Conservation (phyloP, 2,329 filamentous ascomycete species). For the Pseudonectria foliicola region DNA sequence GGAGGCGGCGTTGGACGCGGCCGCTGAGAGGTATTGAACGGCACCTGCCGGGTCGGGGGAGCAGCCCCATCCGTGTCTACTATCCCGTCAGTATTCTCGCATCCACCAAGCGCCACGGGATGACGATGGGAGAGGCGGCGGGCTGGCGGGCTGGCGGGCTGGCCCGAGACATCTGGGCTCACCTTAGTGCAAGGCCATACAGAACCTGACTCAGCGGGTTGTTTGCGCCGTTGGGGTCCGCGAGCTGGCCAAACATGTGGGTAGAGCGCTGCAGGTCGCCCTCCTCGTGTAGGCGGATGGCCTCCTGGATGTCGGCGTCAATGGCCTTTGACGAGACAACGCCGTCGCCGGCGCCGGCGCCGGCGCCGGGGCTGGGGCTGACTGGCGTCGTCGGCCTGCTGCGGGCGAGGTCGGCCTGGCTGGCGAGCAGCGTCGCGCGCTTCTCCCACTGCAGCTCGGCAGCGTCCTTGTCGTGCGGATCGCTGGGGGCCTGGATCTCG, state of each 20-base stretch:
- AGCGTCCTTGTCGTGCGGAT: constrained; percentile 37
- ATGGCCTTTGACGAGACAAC: constrained; percentile 44
- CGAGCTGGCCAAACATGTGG: constrained; percentile 74
- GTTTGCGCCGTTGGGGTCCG: constrained; percentile 76
- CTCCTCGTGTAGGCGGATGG: constrained; percentile 86
- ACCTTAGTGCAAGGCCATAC: constrained; percentile 86
- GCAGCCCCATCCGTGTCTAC: constrained; percentile 92
- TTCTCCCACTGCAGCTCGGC: constrained; percentile 81
- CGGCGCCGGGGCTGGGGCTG: too few species aligned
- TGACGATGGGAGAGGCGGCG: too few species aligned
- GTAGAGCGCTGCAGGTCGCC: constrained; percentile 76
- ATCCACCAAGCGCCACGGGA: too few species aligned
- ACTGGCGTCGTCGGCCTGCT: constrained; percentile 35
- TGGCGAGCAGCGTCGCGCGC: constrained; percentile 81
- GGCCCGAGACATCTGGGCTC: constrained; percentile 29
- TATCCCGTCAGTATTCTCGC: too few species aligned
- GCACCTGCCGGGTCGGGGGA: constrained; percentile 63
- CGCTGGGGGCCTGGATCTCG: constrained; percentile 50
- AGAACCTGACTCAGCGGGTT: constrained; percentile 93
- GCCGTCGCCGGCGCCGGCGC: constrained; percentile 9
- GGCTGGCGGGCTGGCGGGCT: too few species aligned
- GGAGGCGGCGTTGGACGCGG: constrained; percentile 81
- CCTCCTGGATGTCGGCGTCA: constrained; percentile 78
- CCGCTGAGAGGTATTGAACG: constrained; percentile 77
- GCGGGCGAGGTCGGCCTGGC: constrained; percentile 46